These are phyloP conservation scores for Neoboletus brunneissimus DNA, from an alignment of 768 basidiomycete genomes.

Conservation along the genomic window DNA sequence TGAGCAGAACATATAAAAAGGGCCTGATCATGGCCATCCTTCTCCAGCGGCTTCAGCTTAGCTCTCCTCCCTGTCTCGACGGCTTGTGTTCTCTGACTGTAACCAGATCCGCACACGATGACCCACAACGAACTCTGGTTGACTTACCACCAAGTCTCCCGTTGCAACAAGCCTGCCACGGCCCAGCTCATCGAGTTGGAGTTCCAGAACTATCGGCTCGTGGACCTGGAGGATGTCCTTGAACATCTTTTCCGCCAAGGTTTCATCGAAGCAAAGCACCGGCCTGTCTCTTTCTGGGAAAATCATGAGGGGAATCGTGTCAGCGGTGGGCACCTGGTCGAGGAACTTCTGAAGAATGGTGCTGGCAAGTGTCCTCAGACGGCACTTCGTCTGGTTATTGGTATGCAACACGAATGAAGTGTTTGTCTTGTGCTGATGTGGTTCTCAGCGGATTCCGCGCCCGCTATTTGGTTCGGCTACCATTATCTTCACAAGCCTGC, in stretches of 20 bases:
- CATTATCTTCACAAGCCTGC: conserved; percentile 35
- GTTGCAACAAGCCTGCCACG: conserved; percentile 39
- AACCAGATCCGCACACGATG: conserved; percentile 16
- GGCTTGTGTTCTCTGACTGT: neutral
- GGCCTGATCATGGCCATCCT: neutral
- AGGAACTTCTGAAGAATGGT: conserved; percentile 37
- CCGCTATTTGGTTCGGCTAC: conserved; percentile 46
- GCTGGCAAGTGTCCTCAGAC: conserved; percentile 42
- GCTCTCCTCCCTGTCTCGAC: neutral
- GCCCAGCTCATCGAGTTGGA: conserved; percentile 49
- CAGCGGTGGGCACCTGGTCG: conserved; percentile 35
- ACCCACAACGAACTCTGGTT: conserved; percentile 44
- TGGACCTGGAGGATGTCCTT: conserved; percentile 48
- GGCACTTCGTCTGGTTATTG: conserved; percentile 46
- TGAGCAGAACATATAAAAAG: conserved; percentile 10
- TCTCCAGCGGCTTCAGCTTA: neutral
- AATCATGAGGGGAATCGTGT: conserved; percentile 38
- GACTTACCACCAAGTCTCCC: conserved; percentile 47
- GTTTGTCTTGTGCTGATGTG: neutral
- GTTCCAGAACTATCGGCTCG: conserved; percentile 38
- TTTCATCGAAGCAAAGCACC: conserved; percentile 43
- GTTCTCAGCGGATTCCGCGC: conserved; percentile 38
- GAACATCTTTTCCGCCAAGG: conserved; percentile 46
- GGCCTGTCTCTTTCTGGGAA: conserved; percentile 46
- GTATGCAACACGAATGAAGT: conserved; percentile 27